Conservation (phyloP, 2,329 filamentous ascomycete genomes). For the Chalaropsis thielavioides region DNA sequence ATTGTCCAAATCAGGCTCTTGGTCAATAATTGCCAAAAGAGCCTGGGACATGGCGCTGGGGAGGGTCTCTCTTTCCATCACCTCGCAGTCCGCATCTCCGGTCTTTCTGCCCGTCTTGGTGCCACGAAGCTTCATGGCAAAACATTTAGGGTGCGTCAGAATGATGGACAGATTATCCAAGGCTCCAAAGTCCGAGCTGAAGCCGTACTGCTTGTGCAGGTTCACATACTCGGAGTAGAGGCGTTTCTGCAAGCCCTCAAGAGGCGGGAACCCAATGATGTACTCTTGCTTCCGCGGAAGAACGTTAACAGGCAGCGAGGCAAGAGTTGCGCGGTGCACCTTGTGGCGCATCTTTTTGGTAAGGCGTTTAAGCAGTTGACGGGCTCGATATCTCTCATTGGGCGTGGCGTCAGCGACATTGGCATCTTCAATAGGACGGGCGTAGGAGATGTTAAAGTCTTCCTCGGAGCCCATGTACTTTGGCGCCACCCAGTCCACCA, state of each 20-base stretch:
- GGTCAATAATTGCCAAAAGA: conserved; percentile 8
- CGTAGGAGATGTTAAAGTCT: conserved; percentile 59
- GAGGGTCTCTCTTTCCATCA: conserved; percentile 10
- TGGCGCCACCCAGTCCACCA: conserved; percentile 77
- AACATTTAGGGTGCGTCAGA: conserved; percentile 38
- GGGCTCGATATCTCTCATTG: conserved; percentile 40
- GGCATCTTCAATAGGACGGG: conserved; percentile 57
- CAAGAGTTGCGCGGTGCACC: conserved; percentile 58
- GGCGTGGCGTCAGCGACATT: conserved; percentile 49
- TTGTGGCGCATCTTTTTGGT: conserved; percentile 62
- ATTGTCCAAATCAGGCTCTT: conserved; percentile 13
- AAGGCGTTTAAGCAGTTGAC: conserved; percentile 55
- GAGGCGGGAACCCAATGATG: conserved; percentile 51
- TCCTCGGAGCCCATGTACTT: conserved; percentile 53
- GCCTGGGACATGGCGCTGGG: not conserved
- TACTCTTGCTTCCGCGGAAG: conserved; percentile 70
- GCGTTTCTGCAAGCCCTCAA: conserved; percentile 48
- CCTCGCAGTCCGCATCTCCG: not conserved
- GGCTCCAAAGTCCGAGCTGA: conserved; percentile 24
- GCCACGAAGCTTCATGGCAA: conserved; percentile 25
- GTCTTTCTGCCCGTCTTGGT: conserved; percentile 12
- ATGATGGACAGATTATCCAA: conserved; percentile 32
- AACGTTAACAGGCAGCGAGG: conserved; percentile 43
- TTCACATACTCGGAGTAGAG: conserved; percentile 43
- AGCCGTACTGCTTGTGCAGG: not conserved